Evolutionary conservation across 2,329 filamentous ascomycete species (phyloP).

Genomic region (Fusarium chuoi): DNA sequence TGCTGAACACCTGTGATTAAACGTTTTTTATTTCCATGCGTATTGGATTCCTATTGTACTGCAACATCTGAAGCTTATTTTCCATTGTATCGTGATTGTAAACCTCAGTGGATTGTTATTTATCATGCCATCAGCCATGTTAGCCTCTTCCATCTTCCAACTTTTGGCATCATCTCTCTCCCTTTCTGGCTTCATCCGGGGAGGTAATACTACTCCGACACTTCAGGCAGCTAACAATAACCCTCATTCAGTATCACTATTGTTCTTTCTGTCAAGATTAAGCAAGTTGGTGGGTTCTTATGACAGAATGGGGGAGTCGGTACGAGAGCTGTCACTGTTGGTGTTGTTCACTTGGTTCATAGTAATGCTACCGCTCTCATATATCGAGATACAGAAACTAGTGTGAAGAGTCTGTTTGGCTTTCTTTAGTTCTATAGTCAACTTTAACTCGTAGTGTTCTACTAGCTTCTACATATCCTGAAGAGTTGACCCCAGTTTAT

Average conservation of each 20-base stretch:
- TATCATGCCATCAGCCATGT: too few species aligned
- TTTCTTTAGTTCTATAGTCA: rapidly evolving
- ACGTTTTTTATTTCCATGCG: too few species aligned
- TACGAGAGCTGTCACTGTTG: background rate
- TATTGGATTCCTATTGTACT: too few species aligned
- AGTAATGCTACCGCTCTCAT: rapidly evolving
- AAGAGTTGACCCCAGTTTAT: background rate
- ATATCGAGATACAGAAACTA: rapidly evolving
- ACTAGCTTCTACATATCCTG: rapidly evolving
- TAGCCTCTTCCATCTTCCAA: background rate
- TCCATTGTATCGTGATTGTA: too few species aligned
- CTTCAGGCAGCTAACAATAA: background rate
- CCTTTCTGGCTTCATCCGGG: background rate
- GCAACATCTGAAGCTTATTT: too few species aligned
- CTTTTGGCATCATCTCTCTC: background rate
- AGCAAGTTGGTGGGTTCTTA: too few species aligned
- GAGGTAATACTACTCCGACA: background rate
- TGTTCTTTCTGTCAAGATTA: rapidly evolving
- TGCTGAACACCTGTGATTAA: too few species aligned
- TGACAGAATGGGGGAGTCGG: background rate
- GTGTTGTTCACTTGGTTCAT: background rate
- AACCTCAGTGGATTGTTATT: too few species aligned
- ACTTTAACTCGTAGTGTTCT: background rate
- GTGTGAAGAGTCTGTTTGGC: rapidly evolving
- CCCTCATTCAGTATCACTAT: too few species aligned